Conservation (phyloP, 2,329 filamentous ascomycete genomes). For the Fusarium verticillioides region DNA sequence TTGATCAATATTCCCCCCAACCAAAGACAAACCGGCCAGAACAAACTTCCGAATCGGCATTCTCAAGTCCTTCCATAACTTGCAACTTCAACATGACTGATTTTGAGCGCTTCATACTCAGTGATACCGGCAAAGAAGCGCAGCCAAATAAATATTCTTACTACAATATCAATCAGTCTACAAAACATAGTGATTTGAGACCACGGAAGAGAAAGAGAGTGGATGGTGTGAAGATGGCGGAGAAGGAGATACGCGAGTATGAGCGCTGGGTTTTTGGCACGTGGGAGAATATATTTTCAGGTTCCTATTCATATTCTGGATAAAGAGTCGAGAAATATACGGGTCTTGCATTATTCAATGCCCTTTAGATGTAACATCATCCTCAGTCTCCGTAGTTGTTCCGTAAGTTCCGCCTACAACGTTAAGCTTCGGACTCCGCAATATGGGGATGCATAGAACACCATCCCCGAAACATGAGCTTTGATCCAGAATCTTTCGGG, state of each 20-base stretch:
- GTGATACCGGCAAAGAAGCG: not conserved
- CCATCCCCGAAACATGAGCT: not conserved
- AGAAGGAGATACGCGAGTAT: not conserved
- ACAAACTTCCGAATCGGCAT: rapidly evolving
- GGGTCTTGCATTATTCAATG: rapidly evolving
- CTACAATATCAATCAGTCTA: not conserved
- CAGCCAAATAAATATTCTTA: not conserved
- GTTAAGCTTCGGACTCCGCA: not conserved
- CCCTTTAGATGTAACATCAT: rapidly evolving
- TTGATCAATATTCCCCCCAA: not conserved
- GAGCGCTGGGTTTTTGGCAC: not conserved
- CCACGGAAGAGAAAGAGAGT: not conserved
- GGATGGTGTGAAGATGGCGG: rapidly evolving
- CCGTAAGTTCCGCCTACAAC: too few relatives aligned
- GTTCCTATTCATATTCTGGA: not conserved
- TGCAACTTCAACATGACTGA: not conserved
- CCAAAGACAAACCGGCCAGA: not conserved
- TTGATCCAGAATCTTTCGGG: not conserved
- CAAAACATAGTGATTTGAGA: too few relatives aligned
- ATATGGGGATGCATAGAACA: not conserved
- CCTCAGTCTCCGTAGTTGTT: not conserved
- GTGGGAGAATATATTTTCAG: not conserved
- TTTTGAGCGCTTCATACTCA: not conserved
- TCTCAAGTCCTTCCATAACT: not conserved
- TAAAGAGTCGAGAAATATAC: not conserved